Percentiles rank a stretch among this genome's conserved stretches.
Evolutionary conservation across 225 moss, liverwort and hornwort genomes (phyloP).

Genomic region (Bryoerythrophyllum caledonicum): DNA sequence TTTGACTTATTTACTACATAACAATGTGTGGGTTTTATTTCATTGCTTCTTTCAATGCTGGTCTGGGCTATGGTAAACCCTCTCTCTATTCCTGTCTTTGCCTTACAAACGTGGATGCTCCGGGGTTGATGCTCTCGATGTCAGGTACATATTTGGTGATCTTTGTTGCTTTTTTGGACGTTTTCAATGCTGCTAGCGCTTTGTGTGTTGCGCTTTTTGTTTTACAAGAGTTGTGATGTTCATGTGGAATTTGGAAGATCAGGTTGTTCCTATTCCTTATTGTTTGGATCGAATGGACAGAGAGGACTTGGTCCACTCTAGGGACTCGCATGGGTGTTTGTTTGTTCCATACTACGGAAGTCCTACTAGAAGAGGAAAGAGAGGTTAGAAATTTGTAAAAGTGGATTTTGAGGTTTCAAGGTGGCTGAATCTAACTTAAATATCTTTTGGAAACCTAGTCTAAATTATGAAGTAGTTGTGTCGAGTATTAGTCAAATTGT

Average conservation of each 20-base stretch:
- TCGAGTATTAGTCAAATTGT: no score
- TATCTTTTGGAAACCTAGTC: no score
- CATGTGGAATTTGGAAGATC: not conserved
- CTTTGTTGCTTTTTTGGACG: not conserved
- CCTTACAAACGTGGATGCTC: conserved; percentile 27
- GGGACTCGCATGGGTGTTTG: no score
- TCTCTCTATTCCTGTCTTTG: conserved; percentile 70
- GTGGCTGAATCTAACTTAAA: no score
- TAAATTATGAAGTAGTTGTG: no score
- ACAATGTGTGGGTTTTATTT: not conserved
- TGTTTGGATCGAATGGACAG: not conserved
- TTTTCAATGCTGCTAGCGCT: not conserved
- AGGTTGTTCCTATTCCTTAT: not conserved
- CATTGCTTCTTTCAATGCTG: conserved; percentile 20
- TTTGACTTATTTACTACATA: not conserved
- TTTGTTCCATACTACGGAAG: no score
- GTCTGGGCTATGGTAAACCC: conserved; percentile 45
- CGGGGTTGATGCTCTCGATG: not conserved
- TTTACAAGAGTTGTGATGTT: not conserved
- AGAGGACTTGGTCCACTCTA: no score
- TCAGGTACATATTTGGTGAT: not conserved
- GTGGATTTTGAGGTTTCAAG: no score
- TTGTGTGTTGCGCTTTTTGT: not conserved
- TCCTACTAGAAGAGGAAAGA: no score
- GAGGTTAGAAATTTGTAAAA: no score